Conservation (phyloP, 1,284 basidiomycete genomes). For the Trichosporon sp. region DNA sequence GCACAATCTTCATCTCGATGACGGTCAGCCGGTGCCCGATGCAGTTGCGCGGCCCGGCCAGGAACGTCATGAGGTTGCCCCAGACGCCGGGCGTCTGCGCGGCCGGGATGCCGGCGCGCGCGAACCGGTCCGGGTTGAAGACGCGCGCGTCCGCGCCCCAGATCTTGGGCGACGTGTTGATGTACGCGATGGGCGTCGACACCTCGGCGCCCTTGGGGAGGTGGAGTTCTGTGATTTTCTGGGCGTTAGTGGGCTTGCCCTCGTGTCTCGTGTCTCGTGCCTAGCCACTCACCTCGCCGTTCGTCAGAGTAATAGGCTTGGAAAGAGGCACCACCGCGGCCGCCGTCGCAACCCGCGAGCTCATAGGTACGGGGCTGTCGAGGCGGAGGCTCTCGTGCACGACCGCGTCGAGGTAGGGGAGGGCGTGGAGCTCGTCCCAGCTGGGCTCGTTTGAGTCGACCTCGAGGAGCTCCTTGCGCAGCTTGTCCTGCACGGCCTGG, state of each 20-base stretch:
- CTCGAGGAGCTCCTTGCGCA: constrained; percentile 57
- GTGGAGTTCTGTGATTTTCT: constrained; percentile 48
- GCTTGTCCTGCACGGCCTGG: constrained; percentile 55
- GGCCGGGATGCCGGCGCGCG: neutral
- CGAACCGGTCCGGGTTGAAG: constrained; percentile 4
- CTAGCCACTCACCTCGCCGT: constrained; percentile 40
- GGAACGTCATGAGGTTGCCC: constrained; percentile 2
- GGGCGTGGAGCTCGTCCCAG: constrained; percentile 44
- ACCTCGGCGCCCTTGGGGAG: constrained; percentile 60
- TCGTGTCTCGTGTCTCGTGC: constrained; percentile 27
- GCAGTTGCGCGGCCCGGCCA: neutral
- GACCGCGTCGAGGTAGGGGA: constrained; percentile 61
- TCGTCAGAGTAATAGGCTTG: constrained; percentile 43
- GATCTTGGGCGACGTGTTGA: constrained; percentile 3
- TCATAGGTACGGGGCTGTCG: constrained; percentile 63
- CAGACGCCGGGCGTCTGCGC: constrained; percentile 49
- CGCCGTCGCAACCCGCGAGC: constrained; percentile 58
- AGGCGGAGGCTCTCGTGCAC: constrained; percentile 65
- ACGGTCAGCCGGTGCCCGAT: neutral
- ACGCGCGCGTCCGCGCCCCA: neutral
- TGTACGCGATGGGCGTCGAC: constrained; percentile 51
- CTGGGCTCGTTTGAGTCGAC: constrained; percentile 42
- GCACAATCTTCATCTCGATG: constrained; percentile 29
- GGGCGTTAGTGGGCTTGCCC: constrained; percentile 20
- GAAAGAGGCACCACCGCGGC: constrained; percentile 62